These are phyloP conservation scores for Mesembryanthemum crystallinum DNA, from an alignment of 148 eudicot species.

Conservation along the genomic window DNA sequence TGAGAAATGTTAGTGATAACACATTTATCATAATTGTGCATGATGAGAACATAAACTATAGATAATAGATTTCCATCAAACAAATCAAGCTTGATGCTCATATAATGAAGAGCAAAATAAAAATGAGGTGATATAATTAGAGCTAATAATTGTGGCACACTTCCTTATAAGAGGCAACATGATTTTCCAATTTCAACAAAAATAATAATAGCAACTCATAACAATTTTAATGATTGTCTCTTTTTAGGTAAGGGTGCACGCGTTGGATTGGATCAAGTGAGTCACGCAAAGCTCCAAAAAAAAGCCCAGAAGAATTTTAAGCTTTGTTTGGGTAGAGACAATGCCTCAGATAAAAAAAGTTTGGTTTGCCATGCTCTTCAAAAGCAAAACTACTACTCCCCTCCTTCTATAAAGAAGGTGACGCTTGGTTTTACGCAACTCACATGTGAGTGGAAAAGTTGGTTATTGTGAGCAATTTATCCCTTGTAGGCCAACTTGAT, in stretches of 20 bases:
- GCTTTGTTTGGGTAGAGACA: slow-evolving; percentile 14
- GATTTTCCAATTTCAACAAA: slow-evolving; percentile 10
- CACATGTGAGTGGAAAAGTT: too few species aligned
- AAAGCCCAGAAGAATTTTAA: background rate
- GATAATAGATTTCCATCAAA: too few species aligned
- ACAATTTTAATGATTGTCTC: slow-evolving; percentile 18
- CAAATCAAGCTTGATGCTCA: background rate
- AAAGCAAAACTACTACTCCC: slow-evolving; percentile 15
- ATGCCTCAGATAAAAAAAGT: background rate
- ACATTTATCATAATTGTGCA: too few species aligned
- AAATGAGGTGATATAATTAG: slow-evolving; percentile 1
- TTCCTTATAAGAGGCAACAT: background rate
- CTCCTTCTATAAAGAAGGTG: too few species aligned
- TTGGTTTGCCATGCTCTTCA: slow-evolving; percentile 19
- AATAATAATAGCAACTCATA: slow-evolving; percentile 10
- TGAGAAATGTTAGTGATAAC: too few species aligned
- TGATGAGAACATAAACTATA: too few species aligned
- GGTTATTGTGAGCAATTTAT: too few species aligned
- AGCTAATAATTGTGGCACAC: slow-evolving; percentile 15
- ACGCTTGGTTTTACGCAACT: too few species aligned
- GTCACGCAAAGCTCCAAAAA: slow-evolving; percentile 24
- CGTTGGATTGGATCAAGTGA: slow-evolving; percentile 37
- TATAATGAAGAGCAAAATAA: background rate
- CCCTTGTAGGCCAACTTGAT: too few species aligned
- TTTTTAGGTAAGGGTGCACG: slow-evolving; percentile 24